A percentile compares a stretch with the other conserved stretches of the same genome.
Conservation (phyloP, 495 filamentous ascomycete species). For the Parathielavia appendiculata region DNA sequence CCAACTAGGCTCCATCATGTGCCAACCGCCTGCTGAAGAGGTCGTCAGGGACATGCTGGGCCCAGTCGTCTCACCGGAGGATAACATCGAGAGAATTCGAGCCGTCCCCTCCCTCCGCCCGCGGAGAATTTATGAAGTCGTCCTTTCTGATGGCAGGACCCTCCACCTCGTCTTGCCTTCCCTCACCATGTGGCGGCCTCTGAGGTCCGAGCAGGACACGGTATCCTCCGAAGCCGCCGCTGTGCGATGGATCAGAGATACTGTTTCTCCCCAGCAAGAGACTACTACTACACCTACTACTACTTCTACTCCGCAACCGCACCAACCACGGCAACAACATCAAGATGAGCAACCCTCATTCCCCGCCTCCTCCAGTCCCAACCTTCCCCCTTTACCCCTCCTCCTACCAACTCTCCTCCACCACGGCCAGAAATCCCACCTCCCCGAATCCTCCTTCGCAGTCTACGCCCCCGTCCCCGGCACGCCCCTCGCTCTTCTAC, state of each 20-base stretch:
- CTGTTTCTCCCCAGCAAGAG: neutral
- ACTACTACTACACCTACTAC: neutral
- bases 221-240: conserved; percentile 33
- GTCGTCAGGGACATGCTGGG: conserved; percentile 33
- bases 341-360: neutral
- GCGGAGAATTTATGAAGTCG: conserved; percentile 33
- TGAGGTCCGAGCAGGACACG: conserved; percentile 38
- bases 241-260: conserved; percentile 30
- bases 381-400: conserved; percentile 1
- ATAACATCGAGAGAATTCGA: conserved; percentile 29
- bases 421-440: conserved; percentile 20
- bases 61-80: conserved; percentile 24
- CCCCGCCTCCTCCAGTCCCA: neutral
- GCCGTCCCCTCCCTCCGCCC: conserved; percentile 29
- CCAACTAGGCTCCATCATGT: conserved; percentile 27
- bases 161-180: conserved; percentile 37
- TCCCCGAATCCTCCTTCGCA: conserved; percentile 29
- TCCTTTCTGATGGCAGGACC: conserved; percentile 30
- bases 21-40: conserved; percentile 31
- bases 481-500: conserved; percentile 28
- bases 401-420: conserved; percentile 36
- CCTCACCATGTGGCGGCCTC: conserved; percentile 31
- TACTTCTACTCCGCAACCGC: neutral
- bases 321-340: neutral
- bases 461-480: conserved; percentile 28